Conservation (phyloP, 139 green algal genomes). For the Chlorella sp. region DNA sequence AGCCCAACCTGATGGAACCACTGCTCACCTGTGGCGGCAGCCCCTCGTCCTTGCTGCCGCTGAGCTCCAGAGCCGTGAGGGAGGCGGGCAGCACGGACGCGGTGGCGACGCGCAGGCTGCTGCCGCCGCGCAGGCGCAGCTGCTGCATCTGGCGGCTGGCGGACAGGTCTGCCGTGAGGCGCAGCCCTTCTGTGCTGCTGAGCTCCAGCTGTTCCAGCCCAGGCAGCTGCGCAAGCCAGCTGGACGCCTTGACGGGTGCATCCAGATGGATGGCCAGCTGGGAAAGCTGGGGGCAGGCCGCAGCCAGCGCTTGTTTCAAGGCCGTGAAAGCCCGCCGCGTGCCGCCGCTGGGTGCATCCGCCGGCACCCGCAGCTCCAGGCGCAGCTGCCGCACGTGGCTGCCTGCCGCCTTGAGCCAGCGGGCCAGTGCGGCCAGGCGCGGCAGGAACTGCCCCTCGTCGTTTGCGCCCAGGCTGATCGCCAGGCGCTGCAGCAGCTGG, state of each 20-base stretch:
- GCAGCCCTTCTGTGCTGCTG: not conserved
- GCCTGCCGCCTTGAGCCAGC: not conserved
- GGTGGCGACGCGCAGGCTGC: not conserved
- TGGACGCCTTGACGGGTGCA: not conserved
- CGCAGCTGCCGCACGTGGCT: not conserved
- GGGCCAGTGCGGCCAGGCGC: not conserved
- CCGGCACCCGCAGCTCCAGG: not conserved
- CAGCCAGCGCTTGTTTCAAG: not conserved
- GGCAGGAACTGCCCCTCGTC: not conserved
- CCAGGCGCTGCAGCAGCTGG: not conserved
- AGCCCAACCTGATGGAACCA: not conserved
- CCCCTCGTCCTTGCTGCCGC: not conserved
- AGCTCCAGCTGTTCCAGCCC: not conserved
- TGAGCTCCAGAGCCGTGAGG: not conserved
- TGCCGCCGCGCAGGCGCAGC: not conserved
- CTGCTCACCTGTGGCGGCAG: not conserved
- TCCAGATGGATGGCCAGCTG: not conserved
- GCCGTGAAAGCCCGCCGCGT: not conserved
- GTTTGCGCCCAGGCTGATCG: not conserved
- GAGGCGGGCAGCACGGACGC: not conserved
- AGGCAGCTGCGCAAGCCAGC: not conserved
- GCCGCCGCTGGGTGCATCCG: not conserved
- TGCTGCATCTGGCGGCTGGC: not conserved
- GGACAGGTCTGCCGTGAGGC: not conserved
- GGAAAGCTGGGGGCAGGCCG: not conserved